A percentile compares a stretch with the other conserved stretches of the same genome.
phyloP scores from a whole-genome alignment of 805 yeast species.

The Candida bentonensis region DNA sequence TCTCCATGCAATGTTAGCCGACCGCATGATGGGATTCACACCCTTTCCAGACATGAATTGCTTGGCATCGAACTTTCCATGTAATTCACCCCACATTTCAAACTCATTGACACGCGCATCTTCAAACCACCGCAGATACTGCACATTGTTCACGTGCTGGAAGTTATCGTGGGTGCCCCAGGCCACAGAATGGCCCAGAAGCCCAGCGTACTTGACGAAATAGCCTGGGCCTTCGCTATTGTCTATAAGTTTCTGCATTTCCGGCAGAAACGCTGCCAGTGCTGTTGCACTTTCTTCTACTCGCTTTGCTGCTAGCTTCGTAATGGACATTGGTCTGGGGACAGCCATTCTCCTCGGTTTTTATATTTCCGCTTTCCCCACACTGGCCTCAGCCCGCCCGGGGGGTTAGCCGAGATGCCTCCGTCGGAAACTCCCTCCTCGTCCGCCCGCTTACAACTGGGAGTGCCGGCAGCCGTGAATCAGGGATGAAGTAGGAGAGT shows the following conservation, averaged over 20 bases:
- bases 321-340: too few species aligned
- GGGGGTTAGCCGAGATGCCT: too few species aligned
- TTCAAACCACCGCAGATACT: constrained; percentile 21
- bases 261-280: neutral
- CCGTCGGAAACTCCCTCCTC: too few species aligned
- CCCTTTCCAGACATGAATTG: constrained; percentile 12
- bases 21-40: constrained; percentile 20
- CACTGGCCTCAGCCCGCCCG: too few species aligned
- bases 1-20: constrained; percentile 19
- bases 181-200: constrained; percentile 11
- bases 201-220: constrained; percentile 4
- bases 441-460: too few species aligned
- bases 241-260: neutral
- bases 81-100: constrained; percentile 3
- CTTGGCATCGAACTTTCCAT: constrained; percentile 5
- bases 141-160: constrained; percentile 21
- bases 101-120: constrained; percentile 17
- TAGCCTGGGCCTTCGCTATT: constrained; percentile 1
- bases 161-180: constrained; percentile 19
- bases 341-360: too few species aligned
- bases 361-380: too few species aligned
- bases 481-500: too few species aligned
- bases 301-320: neutral
- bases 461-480: too few species aligned
- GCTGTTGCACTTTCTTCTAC: neutral